Evolutionary conservation across 208 protist species (phyloP).

Genomic region (Trypanosoma theileri): DNA sequence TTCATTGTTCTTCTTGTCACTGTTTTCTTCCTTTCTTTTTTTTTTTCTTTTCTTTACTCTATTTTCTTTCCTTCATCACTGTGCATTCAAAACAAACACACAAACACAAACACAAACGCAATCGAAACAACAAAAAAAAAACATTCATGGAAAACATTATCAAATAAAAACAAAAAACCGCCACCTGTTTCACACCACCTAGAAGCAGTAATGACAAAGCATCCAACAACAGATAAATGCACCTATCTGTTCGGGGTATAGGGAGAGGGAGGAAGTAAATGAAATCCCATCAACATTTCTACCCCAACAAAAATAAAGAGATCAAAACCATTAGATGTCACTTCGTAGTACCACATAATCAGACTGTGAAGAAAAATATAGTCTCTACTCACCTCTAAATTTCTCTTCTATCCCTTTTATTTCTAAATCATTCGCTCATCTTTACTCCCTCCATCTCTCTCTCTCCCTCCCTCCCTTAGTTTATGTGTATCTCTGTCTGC

Average conservation of each 20-base stretch:
- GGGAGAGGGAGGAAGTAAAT: no score
- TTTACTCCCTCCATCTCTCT: background rate
- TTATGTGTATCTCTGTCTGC: slow-evolving; percentile 7
- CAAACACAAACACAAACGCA: background rate
- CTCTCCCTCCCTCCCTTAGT: background rate
- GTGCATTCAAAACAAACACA: background rate
- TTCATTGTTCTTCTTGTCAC: slow-evolving; percentile 1
- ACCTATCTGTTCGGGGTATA: no score
- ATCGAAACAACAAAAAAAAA: slow-evolving; percentile 1
- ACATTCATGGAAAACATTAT: background rate
- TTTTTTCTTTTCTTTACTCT: background rate
- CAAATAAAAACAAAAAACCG: no score
- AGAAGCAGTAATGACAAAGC: no score
- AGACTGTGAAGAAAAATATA: background rate
- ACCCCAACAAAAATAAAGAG: no score
- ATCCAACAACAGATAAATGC: no score
- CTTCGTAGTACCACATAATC: no score
- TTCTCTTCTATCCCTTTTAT: no score
- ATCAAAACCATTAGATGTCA: no score
- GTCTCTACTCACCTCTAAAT: no score
- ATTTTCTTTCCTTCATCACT: background rate
- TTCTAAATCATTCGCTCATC: background rate
- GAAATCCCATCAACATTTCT: no score
- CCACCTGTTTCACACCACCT: no score
- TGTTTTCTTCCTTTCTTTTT: slow-evolving; percentile 7